Evolutionary conservation across 257 asterid species (phyloP).

Genomic region (Nicotiana knightiana): DNA sequence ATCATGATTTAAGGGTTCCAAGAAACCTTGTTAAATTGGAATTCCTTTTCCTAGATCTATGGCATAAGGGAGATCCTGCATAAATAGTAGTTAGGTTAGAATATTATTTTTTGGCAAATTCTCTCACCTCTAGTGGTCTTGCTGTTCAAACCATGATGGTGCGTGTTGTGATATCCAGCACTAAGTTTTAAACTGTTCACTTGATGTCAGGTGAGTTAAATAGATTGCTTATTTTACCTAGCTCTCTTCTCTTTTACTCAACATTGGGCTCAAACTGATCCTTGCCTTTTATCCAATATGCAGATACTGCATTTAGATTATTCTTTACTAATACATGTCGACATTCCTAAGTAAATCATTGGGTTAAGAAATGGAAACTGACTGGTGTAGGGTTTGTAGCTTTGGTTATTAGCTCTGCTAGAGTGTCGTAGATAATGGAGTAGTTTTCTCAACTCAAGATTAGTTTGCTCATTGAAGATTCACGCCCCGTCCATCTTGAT

Average conservation of each 20-base stretch:
- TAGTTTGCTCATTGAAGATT: not conserved
- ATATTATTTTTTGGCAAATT: not conserved
- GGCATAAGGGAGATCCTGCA: not conserved
- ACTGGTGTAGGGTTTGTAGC: not conserved
- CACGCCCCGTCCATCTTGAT: not conserved
- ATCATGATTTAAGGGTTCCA: not conserved
- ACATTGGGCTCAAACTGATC: not conserved
- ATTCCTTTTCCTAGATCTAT: not conserved
- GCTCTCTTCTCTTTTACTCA: not conserved
- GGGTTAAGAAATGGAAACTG: not conserved
- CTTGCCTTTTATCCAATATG: not conserved
- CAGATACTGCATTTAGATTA: not conserved
- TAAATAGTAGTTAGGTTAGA: not conserved
- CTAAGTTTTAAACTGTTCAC: not conserved
- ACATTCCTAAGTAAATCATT: not conserved
- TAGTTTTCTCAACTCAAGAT: not conserved
- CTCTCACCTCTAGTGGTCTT: not conserved
- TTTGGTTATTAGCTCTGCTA: not conserved
- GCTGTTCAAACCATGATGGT: not conserved
- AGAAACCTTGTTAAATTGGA: slow-evolving; percentile 2
- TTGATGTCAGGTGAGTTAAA: not conserved
- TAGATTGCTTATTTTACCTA: not conserved
- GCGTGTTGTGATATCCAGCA: not conserved
- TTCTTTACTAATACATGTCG: not conserved
- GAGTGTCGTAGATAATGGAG: not conserved